phyloP scores from a whole-genome alignment of 2,329 filamentous ascomycete species.

The Samsoniella hepiali region DNA sequence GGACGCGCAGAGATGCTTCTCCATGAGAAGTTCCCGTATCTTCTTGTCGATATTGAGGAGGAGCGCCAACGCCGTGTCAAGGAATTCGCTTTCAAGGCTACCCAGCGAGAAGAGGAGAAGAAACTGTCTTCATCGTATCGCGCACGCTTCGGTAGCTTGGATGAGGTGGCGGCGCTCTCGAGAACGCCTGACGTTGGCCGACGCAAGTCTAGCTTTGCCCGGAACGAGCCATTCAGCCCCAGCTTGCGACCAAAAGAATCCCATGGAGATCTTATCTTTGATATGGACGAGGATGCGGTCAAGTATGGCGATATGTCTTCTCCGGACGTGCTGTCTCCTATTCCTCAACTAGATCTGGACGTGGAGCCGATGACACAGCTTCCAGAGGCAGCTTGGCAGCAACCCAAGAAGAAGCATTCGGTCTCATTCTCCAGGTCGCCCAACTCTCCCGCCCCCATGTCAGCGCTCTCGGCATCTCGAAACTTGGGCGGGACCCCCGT shows the following conservation, averaged over 20 bases:
- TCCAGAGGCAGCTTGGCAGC: constrained; percentile 30
- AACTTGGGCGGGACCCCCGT: neutral
- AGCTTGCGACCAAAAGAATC: constrained; percentile 66
- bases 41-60: constrained; percentile 64
- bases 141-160: constrained; percentile 58
- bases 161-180: constrained; percentile 50
- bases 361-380: constrained; percentile 30
- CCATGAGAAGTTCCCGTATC: constrained; percentile 60
- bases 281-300: constrained; percentile 72
- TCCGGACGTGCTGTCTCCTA: constrained; percentile 22
- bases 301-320: constrained; percentile 30
- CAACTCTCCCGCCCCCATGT: neutral
- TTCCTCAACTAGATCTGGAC: constrained; percentile 25
- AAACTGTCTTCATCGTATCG: constrained; percentile 59
- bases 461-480: neutral
- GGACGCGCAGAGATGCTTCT: constrained; percentile 66
- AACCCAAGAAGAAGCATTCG: constrained; percentile 25
- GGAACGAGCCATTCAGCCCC: constrained; percentile 62
- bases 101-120: constrained; percentile 62
- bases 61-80: constrained; percentile 68
- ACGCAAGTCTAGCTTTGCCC: constrained; percentile 43
- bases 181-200: constrained; percentile 44
- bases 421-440: constrained; percentile 20
- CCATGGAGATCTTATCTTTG: constrained; percentile 77
- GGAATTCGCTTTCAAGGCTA: constrained; percentile 68